Conservation (phyloP, 306 rosid species). For the Sphenostylis stenocarpa region DNA sequence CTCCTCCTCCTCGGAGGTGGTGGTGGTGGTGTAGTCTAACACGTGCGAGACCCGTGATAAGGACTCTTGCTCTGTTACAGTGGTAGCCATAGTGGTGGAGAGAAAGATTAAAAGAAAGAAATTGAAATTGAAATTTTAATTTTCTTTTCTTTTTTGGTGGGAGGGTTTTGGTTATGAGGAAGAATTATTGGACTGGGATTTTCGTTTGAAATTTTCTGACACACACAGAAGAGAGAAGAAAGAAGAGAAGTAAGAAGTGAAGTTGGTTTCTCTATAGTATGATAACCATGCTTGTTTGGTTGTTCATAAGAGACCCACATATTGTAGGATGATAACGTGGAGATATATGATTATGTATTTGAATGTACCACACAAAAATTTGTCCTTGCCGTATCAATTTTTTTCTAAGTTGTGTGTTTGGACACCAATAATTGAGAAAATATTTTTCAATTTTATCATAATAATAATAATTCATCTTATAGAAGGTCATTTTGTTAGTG, state of each 20-base stretch:
- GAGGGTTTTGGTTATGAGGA: background rate
- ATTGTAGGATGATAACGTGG: background rate
- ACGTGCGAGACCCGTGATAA: background rate
- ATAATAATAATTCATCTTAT: too few relatives aligned
- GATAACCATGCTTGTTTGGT: background rate
- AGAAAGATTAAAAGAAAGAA: background rate
- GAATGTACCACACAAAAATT: background rate
- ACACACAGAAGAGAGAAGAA: too few relatives aligned
- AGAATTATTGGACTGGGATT: background rate
- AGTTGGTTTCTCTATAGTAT: background rate
- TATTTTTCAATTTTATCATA: too few relatives aligned
- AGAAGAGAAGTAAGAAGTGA: background rate
- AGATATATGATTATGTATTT: background rate
- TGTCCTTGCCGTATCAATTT: background rate
- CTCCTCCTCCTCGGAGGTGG: background rate
- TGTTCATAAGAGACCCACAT: constrained; percentile 3
- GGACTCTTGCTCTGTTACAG: background rate
- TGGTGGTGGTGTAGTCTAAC: background rate
- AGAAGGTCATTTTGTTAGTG: too few relatives aligned
- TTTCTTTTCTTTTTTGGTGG: too few relatives aligned
- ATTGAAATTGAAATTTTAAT: background rate
- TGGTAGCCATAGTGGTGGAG: background rate
- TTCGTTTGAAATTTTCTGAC: background rate
- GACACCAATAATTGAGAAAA: background rate
- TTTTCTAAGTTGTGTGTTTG: too few relatives aligned